Evolutionary conservation across 1,139 yeast species (phyloP).

Genomic region (Scheffersomyces quercinus): DNA sequence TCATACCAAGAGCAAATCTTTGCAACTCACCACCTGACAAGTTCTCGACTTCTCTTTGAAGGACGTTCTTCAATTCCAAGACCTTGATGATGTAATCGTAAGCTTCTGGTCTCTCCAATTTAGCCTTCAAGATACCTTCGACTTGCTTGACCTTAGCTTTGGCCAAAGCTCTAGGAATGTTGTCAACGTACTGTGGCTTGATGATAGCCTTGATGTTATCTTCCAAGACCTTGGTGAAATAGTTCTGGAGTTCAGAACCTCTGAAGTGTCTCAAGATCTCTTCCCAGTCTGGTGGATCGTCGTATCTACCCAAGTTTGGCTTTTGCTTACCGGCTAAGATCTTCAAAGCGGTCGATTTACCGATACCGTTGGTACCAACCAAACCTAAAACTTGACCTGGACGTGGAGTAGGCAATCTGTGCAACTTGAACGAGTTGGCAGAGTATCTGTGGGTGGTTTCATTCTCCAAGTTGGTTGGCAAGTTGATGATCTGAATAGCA

Average conservation of each 20-base stretch:
- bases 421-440: constrained; percentile 95
- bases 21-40: constrained; percentile 98
- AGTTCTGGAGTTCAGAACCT: constrained; percentile 96
- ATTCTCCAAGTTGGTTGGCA: constrained; percentile 90
- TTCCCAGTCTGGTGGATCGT: constrained; percentile 97
- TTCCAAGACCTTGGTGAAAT: constrained; percentile 89
- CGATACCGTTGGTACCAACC: constrained; percentile 99
- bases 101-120: constrained; percentile 64
- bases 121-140: constrained; percentile 75
- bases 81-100: constrained; percentile 63
- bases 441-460: constrained; percentile 97
- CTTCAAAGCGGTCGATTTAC: constrained; percentile 96
- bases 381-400: constrained; percentile 98
- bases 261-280: constrained; percentile 88
- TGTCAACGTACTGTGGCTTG: constrained; percentile 97
- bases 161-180: constrained; percentile 88
- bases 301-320: constrained; percentile 92
- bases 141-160: constrained; percentile 88
- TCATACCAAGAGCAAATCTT: constrained; percentile 96
- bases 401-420: constrained; percentile 96
- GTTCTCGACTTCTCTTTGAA: constrained; percentile 83
- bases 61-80: constrained; percentile 71
- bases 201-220: constrained; percentile 92
- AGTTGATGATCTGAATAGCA: constrained; percentile 90
- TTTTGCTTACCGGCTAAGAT: constrained; percentile 98